Evolutionary conservation across 495 filamentous ascomycete genomes (phyloP), one percentile per base, ranked within the genome.

Genomic region (Podospora pseudopauciseta): DNA sequence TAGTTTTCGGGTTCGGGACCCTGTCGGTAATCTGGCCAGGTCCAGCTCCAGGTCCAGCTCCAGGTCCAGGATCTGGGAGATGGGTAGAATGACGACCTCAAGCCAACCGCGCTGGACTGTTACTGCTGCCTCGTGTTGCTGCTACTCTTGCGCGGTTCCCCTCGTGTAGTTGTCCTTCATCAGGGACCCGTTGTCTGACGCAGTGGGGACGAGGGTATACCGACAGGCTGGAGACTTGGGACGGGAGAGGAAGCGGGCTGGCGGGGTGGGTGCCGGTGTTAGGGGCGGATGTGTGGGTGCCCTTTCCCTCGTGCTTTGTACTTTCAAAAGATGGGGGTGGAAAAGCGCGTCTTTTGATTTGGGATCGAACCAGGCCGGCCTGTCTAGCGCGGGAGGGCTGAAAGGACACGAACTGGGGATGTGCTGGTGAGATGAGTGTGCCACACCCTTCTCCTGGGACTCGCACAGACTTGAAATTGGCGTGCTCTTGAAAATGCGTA

Each of bases 371-470:
- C 69, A 66, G 65, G 61, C 72, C 19, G 63, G 6, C 26, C 56
- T 67, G 65, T 59, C 70, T 75, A 77, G 75, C 69, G 75, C 72
- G 72, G 68, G 67, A 75, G 70, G 74, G 75, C 75, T 77, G 75
- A 76, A 69, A 75, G 72, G 71, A 70, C 65, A 49, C 61, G 64
- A 65, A 66, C 64, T 64, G 26, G 64, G 59, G 64, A 60, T 56
- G 32, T 28, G 63, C 70, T 69, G 67, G 63, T 39, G 58, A 64
- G n/a, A 20, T 20, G 32, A 32, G 61, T 20, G 27, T 19, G 69
- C 68, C 71, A 71, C 71, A 62, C 64, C 58, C 58, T 64, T 61
- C 66, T 68, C 61, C 56, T 66, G 66, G 61, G 61, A 63, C 66
- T 60, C 16, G 56, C 60, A 60, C 59, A 54, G 30, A 60, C 23